Evolutionary conservation across 352 stramenopile species (phyloP).

Genomic region (Phytopythium cucurbitacearum): DNA sequence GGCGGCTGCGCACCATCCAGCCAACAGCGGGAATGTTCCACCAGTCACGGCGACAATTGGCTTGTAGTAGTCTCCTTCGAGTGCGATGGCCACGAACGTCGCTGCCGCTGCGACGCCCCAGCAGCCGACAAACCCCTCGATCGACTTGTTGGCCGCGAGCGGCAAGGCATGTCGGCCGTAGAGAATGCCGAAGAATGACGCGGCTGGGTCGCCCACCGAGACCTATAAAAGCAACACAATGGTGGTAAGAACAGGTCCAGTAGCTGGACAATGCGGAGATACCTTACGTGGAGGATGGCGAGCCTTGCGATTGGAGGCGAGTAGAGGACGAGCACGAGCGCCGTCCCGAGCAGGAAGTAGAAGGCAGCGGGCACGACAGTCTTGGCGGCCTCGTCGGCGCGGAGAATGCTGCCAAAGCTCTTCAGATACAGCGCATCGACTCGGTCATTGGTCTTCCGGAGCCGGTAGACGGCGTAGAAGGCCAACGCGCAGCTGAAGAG

Average conservation of each 20-base stretch:
- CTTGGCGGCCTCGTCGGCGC: constrained; percentile 34
- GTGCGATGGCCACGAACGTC: neutral
- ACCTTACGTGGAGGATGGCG: constrained; percentile 48
- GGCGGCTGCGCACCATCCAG: constrained; percentile 25
- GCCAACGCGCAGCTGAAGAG: constrained; percentile 29
- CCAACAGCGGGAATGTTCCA: constrained; percentile 13
- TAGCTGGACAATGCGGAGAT: neutral
- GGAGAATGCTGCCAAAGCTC: constrained; percentile 38
- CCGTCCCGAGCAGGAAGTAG: constrained; percentile 56
- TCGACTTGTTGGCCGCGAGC: neutral
- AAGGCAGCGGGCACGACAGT: constrained; percentile 40
- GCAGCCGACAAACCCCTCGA: constrained; percentile 4
- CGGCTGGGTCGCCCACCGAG: constrained; percentile 4
- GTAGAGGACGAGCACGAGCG: constrained; percentile 31
- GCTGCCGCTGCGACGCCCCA: neutral
- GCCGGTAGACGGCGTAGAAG: constrained; percentile 31
- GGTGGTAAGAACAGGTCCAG: neutral
- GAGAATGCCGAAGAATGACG: constrained; percentile 2
- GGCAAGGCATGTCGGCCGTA: neutral
- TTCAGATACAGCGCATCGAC: constrained; percentile 36
- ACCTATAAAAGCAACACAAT: neutral
- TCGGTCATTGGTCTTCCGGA: constrained; percentile 18
- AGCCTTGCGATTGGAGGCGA: constrained; percentile 35
- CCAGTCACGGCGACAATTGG: neutral
- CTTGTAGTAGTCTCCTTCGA: constrained; percentile 4